Conservation (phyloP, 257 asterid genomes). For the Solanum pinnatisectum region DNA sequence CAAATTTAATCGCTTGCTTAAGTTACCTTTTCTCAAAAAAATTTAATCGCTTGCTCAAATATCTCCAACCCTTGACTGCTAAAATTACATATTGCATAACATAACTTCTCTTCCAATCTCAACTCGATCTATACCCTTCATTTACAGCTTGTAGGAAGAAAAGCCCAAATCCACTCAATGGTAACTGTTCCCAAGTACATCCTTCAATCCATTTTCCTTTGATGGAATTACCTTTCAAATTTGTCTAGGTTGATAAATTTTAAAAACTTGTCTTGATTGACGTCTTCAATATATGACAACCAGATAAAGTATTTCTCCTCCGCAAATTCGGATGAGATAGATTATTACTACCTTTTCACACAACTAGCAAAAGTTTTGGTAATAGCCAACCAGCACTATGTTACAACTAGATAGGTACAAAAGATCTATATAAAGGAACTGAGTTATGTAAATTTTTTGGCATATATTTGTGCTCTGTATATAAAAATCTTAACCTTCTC, state of each 20-base stretch:
- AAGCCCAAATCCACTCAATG: neutral
- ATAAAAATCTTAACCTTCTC: neutral
- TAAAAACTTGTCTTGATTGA: neutral
- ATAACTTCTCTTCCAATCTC: neutral
- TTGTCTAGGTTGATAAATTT: neutral
- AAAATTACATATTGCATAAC: neutral
- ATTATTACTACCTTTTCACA: neutral
- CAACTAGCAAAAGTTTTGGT: neutral
- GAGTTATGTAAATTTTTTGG: neutral
- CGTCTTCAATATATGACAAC: neutral
- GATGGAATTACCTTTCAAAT: neutral
- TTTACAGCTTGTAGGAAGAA: neutral
- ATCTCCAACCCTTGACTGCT: neutral
- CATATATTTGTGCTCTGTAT: neutral
- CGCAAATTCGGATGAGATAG: neutral
- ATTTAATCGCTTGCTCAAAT: neutral
- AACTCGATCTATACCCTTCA: neutral
- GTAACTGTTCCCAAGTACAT: neutral
- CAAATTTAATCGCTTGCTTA: neutral
- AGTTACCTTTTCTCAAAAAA: too few relatives aligned
- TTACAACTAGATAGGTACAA: neutral
- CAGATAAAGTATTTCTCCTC: neutral
- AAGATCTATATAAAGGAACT: neutral
- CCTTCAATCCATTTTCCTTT: neutral
- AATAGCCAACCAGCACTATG: neutral